Evolutionary conservation across 768 basidiomycete species (phyloP).

Genomic region (Macrocybe gigantea): DNA sequence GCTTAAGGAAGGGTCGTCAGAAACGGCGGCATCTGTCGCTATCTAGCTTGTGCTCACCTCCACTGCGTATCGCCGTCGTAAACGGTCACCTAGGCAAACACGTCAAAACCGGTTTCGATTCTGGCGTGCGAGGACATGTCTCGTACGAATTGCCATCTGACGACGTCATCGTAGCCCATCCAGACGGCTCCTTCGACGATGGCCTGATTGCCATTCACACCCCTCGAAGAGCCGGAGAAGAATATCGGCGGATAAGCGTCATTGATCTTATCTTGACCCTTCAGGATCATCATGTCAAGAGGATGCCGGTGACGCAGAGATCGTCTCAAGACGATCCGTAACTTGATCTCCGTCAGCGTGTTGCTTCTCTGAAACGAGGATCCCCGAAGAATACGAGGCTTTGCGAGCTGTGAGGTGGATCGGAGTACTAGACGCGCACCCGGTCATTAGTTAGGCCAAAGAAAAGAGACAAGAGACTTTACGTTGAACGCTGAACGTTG

Average conservation of each 20-base stretch:
- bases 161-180: constrained; percentile 38
- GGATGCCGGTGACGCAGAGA: constrained; percentile 17
- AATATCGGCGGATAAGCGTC: constrained; percentile 36
- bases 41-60: constrained; percentile 3
- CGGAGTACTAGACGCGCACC: constrained; percentile 23
- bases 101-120: constrained; percentile 3
- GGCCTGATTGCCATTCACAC: constrained; percentile 37
- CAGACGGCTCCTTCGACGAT: constrained; percentile 43
- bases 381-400: constrained; percentile 49
- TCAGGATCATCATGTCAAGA: too few relatives aligned
- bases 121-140: background rate
- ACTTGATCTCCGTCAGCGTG: constrained; percentile 51
- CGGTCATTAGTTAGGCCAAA: background rate
- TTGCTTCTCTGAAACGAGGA: constrained; percentile 55
- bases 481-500: too few relatives aligned
- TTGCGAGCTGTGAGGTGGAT: constrained; percentile 26
- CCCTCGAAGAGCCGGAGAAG: constrained; percentile 41
- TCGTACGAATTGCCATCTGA: constrained; percentile 60
- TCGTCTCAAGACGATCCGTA: constrained; percentile 36
- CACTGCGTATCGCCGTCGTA: constrained; percentile 43
- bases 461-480: too few relatives aligned
- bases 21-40: background rate
- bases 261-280: background rate
- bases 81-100: constrained; percentile 39
- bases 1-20: constrained; percentile 24